Base-by-base conservation (phyloP, 1,284 basidiomycete genomes). In the Hymenochaete sp. region DNA sequence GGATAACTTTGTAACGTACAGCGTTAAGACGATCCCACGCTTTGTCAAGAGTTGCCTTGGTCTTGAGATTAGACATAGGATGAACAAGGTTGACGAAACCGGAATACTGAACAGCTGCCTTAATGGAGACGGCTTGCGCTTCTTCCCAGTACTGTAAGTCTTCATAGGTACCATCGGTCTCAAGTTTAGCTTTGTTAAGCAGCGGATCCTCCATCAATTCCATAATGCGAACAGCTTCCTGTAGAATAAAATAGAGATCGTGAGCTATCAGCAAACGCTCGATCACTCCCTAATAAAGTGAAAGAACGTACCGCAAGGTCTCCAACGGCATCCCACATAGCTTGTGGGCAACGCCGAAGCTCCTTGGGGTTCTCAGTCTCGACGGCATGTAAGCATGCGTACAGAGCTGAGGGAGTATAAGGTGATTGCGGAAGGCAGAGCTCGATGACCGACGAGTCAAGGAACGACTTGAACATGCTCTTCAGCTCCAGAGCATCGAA, bases 391-490 rank as follows among this genome's bases (percentile, higher is more conserved):
- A 88, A 66, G 29, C 84, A 72, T 45, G 74, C 67, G 53, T 76
- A 77, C 19, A 88, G 57, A 31, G 85, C 65, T 40, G 69, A 67
- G 55, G 72, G 75, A 2, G 83, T 79, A 58, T 81, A 82, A 0
- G 66, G 64, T 1, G 78, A 77, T 36, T 67, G 61, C 3, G 84
- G 84, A 50, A 88, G 77, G 56, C 79, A 82, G 2, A 88, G 61
- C 56, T 88, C 85, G 49, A 88, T 73, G 50, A 88, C 72, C 47
- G 87, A 82, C 1, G 82, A 84, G 58, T 87, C 85, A 35, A 87
- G 59, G 64, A 84, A 88, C 2, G 83, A 87, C 53, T 71, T 71
- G 55, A 81, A 76, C 29, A 78, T 75, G 21, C 68, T 65, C 52
- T 75, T 74, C 44, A 85, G 60, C 36, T 66, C 67, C 6, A 59